Percentiles rank a stretch among this genome's conserved stretches.
Evolutionary conservation across 1,139 yeast genomes (phyloP).

Genomic region (Debaryomyces nepalensis): DNA sequence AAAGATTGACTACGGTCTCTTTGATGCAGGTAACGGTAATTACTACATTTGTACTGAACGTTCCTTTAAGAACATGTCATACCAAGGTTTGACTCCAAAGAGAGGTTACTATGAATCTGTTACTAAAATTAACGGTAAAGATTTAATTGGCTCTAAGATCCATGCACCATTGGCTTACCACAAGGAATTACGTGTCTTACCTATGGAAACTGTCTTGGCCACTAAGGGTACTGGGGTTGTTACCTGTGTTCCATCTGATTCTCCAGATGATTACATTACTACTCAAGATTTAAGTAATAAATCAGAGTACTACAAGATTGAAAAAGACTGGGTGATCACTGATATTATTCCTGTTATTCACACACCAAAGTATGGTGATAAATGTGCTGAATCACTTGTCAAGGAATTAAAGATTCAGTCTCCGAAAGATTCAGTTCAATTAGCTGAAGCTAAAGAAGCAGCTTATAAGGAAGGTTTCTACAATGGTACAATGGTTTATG

Average conservation of each 20-base stretch:
- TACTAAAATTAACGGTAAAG: conserved; percentile 66
- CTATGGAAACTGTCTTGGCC: conserved; percentile 97
- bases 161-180: conserved; percentile 80
- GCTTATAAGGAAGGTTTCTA: conserved; percentile 98
- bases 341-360: conserved; percentile 75
- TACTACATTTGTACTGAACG: conserved; percentile 90
- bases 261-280: conserved; percentile 96
- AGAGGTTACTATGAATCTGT: conserved; percentile 78
- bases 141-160: conserved; percentile 84
- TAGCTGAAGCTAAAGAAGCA: conserved; percentile 90
- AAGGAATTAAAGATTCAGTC: conserved; percentile 90
- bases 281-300: conserved; percentile 82
- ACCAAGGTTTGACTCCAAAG: conserved; percentile 87
- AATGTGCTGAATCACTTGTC: conserved; percentile 84
- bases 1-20: conserved; percentile 88
- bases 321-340: conserved; percentile 83
- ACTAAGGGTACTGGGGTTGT: conserved; percentile 99
- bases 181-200: conserved; percentile 79
- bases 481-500: conserved; percentile 80
- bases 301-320: conserved; percentile 86
- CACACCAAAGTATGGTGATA: conserved; percentile 86
- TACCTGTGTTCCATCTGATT: conserved; percentile 97
- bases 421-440: conserved; percentile 86
- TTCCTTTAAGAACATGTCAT: conserved; percentile 98
- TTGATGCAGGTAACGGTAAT: conserved; percentile 78